Percentiles rank a stretch among this genome's conserved stretches.
phyloP scores from a whole-genome alignment of 176 grass and related monocot species.

The Aegilops bicornis region DNA sequence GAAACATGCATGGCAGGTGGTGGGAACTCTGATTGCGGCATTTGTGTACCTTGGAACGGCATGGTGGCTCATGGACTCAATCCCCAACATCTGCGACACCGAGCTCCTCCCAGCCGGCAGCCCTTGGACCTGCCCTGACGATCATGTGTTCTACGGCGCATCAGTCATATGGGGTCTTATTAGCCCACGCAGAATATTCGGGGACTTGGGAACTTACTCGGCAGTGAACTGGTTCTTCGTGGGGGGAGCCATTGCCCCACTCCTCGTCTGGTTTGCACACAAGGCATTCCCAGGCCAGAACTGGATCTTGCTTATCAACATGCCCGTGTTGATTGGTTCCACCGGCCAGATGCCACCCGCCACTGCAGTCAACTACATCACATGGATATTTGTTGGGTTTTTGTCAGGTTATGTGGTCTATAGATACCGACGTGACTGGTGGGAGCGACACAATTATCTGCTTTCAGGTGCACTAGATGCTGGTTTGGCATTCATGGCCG shows the following conservation, averaged over 20 bases:
- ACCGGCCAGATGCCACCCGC: constrained; percentile 71
- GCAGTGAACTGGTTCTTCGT: constrained; percentile 97
- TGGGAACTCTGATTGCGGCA: constrained; percentile 77
- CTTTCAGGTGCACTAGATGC: constrained; percentile 91
- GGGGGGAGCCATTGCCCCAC: constrained; percentile 68
- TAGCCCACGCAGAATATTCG: constrained; percentile 86
- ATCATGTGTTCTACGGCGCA: constrained; percentile 89
- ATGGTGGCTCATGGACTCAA: constrained; percentile 92
- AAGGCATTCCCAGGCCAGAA: constrained; percentile 61
- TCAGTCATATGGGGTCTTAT: constrained; percentile 97
- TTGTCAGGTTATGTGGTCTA: constrained; percentile 90
- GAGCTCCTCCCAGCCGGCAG: constrained; percentile 65
- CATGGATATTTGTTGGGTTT: constrained; percentile 80
- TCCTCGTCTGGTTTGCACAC: constrained; percentile 78
- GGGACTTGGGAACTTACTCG: constrained; percentile 72
- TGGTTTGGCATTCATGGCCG: constrained; percentile 88
- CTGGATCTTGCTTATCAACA: constrained; percentile 91
- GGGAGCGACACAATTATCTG: constrained; percentile 87
- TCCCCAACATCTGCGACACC: constrained; percentile 77
- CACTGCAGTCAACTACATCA: constrained; percentile 87
- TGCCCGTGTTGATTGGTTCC: constrained; percentile 69
- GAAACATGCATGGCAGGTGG: constrained; percentile 52
- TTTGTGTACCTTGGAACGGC: constrained; percentile 64
- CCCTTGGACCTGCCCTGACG: constrained; percentile 89
- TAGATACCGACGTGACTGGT: constrained; percentile 73